Evolutionary conservation across 768 basidiomycete genomes (phyloP), one percentile per base, ranked within the genome.

Genomic region (Psilocybe tampanensis): DNA sequence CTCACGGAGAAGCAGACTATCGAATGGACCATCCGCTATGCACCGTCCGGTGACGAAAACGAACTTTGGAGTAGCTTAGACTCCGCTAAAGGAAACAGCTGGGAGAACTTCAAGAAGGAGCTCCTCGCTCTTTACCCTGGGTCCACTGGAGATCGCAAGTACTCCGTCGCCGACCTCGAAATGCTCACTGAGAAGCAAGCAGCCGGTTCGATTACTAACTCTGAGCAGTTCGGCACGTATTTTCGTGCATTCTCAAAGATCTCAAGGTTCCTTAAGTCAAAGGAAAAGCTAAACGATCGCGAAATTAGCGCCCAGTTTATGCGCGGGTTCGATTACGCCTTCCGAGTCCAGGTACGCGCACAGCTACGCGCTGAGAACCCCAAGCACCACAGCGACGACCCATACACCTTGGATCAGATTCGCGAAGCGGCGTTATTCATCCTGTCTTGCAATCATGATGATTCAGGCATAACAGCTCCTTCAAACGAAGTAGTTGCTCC

Each of bases 21-120:
- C 36, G 47, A 51, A 21, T 60, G 55, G 60, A 39, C 51, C 19
- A 48, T 60, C n/a, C 24, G 52, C 2, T 60, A 60, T 18, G 36
- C 51, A 7, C 44, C 60, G 12, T 22, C 26, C 1, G 21, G 23
- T 9, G 60, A 60, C 17, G 39, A 50, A 13, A 34, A 47, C 12
- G 36, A 47, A 29, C 44, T 60, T 8, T 56, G 52, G 55, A 42
- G 39, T 15, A 22, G 32, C 12, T 17, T 52, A 17, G 42, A 29
- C 8, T 18, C 44, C 2, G 43, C 51, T 3, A 19, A 47, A 47
- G 52, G 51, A 9, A 18, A 17, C 8, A 39, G 49, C 22, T 60
- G 60, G 60, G 21, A 33, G 1, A 26, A 34, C 2, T 60, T 56
- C 42, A 57, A 60, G 36, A 44, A 12, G 5, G 54, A 60, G n/a